phyloP scores from a whole-genome alignment of 345 rosid species.

The Hypericum androsaemum region DNA sequence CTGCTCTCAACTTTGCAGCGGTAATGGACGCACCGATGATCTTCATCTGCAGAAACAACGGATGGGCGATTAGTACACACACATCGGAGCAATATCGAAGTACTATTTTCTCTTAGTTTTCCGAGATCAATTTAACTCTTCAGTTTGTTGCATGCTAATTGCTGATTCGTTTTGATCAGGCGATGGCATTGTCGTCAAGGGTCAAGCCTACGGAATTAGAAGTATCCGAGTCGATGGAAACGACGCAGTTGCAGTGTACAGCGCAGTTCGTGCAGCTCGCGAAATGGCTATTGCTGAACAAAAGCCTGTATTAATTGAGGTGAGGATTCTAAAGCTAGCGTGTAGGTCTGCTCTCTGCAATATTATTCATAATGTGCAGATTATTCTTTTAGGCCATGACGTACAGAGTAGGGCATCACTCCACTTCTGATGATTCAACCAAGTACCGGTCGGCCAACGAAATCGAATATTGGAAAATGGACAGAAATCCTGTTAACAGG shows the following conservation, averaged over 20 bases:
- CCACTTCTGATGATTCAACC: slow-evolving; percentile 84
- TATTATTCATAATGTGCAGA: neutral
- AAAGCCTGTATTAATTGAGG: slow-evolving; percentile 65
- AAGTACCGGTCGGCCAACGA: slow-evolving; percentile 52
- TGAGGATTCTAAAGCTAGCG: slow-evolving; percentile 1
- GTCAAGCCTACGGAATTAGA: slow-evolving; percentile 62
- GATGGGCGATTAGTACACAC: slow-evolving; percentile 85
- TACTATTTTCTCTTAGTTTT: slow-evolving; percentile 14
- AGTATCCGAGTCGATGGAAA: slow-evolving; percentile 86
- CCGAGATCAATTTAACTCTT: neutral
- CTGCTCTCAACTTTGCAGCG: slow-evolving; percentile 80
- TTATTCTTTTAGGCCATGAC: slow-evolving; percentile 49
- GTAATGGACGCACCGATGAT: slow-evolving; percentile 65
- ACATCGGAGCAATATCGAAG: slow-evolving; percentile 68
- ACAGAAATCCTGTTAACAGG: slow-evolving; percentile 55
- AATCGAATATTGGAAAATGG: slow-evolving; percentile 58
- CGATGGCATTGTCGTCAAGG: slow-evolving; percentile 72
- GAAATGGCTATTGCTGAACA: slow-evolving; percentile 51
- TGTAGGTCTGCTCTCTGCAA: neutral
- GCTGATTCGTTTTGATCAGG: slow-evolving; percentile 25
- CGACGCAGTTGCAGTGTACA: slow-evolving; percentile 70
- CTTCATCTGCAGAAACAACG: slow-evolving; percentile 74
- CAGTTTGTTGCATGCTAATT: neutral
- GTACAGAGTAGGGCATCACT: slow-evolving; percentile 75
- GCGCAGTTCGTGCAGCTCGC: slow-evolving; percentile 49